Base-by-base conservation (phyloP, 768 basidiomycete species). In the Collybia nuda region DNA sequence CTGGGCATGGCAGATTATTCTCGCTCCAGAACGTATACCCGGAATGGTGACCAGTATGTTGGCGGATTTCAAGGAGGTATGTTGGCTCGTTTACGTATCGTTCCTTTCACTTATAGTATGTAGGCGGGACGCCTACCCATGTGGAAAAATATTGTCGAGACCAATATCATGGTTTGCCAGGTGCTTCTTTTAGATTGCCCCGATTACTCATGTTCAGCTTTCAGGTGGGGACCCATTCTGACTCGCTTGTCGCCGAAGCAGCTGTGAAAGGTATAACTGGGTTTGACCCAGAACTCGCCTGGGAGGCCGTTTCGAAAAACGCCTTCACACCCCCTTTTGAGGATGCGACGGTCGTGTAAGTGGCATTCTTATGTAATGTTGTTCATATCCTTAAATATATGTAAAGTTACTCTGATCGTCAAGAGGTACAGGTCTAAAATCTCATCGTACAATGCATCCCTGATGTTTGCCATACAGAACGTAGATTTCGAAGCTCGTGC, bases 111-210 rank as follows among this genome's bases (percentile, higher is more conserved):
- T 56, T 76, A 8, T 22, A 19, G 36, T 14, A 53, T 9, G 19
- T 21, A 78, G 82, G 80, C 86, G 12, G 90, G 90, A 3, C 90
- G 90, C 87, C 68, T 93, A 36, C 90, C 90, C 0, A 91, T 92
- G 89, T 93, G 90, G 90, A 92, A 91, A 68, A 92, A 92, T 53
- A 78, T 92, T 14, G 80, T 87, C 18, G 87, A 93, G 60, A 91
- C 90, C 1, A 93, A 90, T 57, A 90, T 91, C 57, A 93, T 93
- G 90, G 84, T 82, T 47, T 3, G 59, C 48, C 21, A 8, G 26
- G 3, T 23, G 41, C 53, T 12, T 15, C 42, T 11, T 29, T 22
- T 9, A 38, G 11, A 43, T 2, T 23, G 26, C 35, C n/a, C 6
- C 11, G 26, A 37, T n/a, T n/a, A 17, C 14, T 42, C 1, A 35